phyloP scores from a whole-genome alignment of 352 stramenopile genomes.

The Globisporangium sylvaticum region DNA sequence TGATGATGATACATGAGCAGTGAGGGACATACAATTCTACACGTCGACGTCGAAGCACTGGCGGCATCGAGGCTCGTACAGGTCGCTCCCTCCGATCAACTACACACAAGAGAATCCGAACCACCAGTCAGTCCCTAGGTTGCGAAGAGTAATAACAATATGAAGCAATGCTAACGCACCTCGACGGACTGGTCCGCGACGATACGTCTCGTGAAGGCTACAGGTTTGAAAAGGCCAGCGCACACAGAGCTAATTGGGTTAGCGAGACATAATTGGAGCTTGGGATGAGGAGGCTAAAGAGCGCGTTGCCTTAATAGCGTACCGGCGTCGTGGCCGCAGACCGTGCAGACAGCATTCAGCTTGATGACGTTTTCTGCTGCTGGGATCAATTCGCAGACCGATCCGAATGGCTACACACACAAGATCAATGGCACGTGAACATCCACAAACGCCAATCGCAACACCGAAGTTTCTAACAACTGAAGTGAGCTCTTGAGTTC shows the following conservation, averaged over 20 bases:
- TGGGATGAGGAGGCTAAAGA: background rate
- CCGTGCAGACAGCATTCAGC: constrained; percentile 78
- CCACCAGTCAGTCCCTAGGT: too few species aligned
- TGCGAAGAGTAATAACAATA: too few species aligned
- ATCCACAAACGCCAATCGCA: background rate
- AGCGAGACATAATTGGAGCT: background rate
- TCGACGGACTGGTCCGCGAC: constrained; percentile 66
- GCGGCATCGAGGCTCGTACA: constrained; percentile 79
- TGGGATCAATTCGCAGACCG: constrained; percentile 68
- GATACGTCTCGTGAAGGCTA: constrained; percentile 73
- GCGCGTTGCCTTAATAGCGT: background rate
- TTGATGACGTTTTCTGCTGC: constrained; percentile 78
- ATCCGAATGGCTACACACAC: constrained; percentile 55
- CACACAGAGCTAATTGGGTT: constrained; percentile 1
- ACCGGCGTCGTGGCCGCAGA: constrained; percentile 73
- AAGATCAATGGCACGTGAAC: background rate
- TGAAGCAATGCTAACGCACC: too few species aligned
- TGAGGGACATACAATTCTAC: background rate
- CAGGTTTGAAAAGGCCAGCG: background rate
- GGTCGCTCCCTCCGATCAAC: constrained; percentile 73
- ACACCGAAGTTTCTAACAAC: background rate
- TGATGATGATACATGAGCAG: background rate
- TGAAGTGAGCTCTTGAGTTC: background rate
- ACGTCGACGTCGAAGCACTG: constrained; percentile 51
- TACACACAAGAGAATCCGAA: too few species aligned